A percentile compares a stretch with the other conserved stretches of the same genome.
Evolutionary conservation across 148 eudicot genomes (phyloP).

Genomic region (Spergularia marina): DNA sequence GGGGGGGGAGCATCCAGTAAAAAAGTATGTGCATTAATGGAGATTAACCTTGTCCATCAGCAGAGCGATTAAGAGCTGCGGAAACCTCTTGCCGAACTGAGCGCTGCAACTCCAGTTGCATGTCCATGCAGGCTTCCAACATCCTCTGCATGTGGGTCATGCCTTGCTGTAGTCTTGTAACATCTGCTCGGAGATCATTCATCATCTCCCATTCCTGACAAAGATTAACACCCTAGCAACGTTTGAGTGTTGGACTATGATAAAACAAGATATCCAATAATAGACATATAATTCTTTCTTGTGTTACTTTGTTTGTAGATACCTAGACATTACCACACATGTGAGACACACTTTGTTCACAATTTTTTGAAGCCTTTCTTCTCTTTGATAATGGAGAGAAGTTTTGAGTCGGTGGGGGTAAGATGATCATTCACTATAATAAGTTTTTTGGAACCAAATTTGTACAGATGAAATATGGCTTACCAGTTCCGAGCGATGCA

Average conservation of each 20-base stretch:
- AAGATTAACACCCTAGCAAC: conserved; percentile 11
- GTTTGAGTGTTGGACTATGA: neutral
- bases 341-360: neutral
- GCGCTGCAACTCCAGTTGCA: conserved; percentile 97
- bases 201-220: conserved; percentile 96
- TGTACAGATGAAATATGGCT: conserved; percentile 21
- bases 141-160: conserved; percentile 98
- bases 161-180: conserved; percentile 93
- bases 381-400: neutral
- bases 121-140: conserved; percentile 99
- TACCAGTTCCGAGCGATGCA: conserved; percentile 84
- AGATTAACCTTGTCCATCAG: conserved; percentile 57
- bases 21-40: neutral
- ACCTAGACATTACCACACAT: neutral
- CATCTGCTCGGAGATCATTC: conserved; percentile 84
- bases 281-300: neutral
- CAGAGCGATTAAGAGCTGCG: conserved; percentile 84
- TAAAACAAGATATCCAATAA: neutral
- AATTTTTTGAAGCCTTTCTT: neutral
- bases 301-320: neutral
- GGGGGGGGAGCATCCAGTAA: neutral
- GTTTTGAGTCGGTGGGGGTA: neutral
- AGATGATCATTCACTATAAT: neutral
- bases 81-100: conserved; percentile 98
- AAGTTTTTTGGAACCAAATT: neutral